phyloP scores from a whole-genome alignment of 257 asterid species.

The Solanum sejunctum region DNA sequence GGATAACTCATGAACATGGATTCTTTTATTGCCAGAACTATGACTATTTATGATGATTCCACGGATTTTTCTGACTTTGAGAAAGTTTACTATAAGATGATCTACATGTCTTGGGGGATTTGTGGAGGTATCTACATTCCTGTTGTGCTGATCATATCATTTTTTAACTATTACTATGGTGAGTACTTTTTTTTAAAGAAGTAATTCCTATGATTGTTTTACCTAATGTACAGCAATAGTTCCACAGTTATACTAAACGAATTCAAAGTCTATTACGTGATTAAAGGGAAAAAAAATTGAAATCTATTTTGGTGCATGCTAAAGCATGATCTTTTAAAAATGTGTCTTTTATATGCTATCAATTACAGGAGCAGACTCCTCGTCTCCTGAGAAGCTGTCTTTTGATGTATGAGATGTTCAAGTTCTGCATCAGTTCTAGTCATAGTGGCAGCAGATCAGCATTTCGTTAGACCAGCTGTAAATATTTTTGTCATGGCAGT shows the following conservation, averaged over 20 bases:
- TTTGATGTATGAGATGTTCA: background rate
- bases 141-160: background rate
- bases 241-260: background rate
- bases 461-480: background rate
- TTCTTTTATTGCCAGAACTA: background rate
- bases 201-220: background rate
- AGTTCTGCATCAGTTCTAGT: background rate
- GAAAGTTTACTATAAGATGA: background rate
- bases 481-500: background rate
- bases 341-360: background rate
- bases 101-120: background rate
- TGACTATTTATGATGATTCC: background rate
- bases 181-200: background rate
- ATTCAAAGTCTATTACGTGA: background rate
- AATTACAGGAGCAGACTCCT: background rate
- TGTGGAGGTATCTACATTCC: background rate
- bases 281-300: background rate
- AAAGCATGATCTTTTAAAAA: background rate
- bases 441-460: background rate
- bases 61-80: background rate
- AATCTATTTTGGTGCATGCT: background rate
- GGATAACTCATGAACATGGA: background rate
- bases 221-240: background rate
- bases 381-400: background rate
- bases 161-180: background rate